A percentile compares a stretch with the other conserved stretches of the same genome.
phyloP scores from a whole-genome alignment of 371 early-diverging fungal genomes.

The Dinochytrium kinnereticum region DNA sequence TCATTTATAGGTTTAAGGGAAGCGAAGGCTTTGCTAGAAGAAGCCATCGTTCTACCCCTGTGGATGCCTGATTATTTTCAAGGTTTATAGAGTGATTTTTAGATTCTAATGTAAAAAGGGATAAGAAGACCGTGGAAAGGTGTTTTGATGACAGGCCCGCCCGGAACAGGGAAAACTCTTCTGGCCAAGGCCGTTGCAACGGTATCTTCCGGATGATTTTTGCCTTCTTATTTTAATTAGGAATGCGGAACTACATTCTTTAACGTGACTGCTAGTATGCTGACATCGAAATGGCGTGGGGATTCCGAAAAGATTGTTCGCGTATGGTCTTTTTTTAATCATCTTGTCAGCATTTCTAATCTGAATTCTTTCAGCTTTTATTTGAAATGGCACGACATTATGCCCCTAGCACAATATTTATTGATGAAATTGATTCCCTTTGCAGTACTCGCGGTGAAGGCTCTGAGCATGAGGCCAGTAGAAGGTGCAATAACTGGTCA shows the following conservation, averaged over 20 bases:
- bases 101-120: conserved; percentile 21
- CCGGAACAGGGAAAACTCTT: conserved; percentile 73
- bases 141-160: conserved; percentile 72
- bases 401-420: conserved; percentile 65
- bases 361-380: no score
- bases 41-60: conserved; percentile 63
- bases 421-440: conserved; percentile 66
- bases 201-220: conserved; percentile 22
- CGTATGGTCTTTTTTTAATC: no score
- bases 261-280: conserved; percentile 59
- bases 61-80: conserved; percentile 69
- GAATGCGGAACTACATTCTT: conserved; percentile 69
- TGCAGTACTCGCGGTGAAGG: conserved; percentile 57
- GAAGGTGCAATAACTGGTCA: conserved; percentile 33
- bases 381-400: conserved; percentile 65
- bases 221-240: conserved; percentile 24
- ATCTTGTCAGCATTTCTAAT: no score
- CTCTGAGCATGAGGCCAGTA: conserved; percentile 60
- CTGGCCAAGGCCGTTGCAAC: conserved; percentile 69
- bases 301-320: conserved; percentile 64
- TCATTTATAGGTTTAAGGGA: conserved; percentile 47
- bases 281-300: conserved; percentile 65
- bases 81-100: conserved; percentile 26
- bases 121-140: conserved; percentile 70
- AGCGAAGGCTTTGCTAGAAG: conserved; percentile 60